A percentile compares a stretch with the other conserved stretches of the same genome.
Evolutionary conservation across 495 filamentous ascomycete genomes (phyloP).

Genomic region (Darksidea phi): DNA sequence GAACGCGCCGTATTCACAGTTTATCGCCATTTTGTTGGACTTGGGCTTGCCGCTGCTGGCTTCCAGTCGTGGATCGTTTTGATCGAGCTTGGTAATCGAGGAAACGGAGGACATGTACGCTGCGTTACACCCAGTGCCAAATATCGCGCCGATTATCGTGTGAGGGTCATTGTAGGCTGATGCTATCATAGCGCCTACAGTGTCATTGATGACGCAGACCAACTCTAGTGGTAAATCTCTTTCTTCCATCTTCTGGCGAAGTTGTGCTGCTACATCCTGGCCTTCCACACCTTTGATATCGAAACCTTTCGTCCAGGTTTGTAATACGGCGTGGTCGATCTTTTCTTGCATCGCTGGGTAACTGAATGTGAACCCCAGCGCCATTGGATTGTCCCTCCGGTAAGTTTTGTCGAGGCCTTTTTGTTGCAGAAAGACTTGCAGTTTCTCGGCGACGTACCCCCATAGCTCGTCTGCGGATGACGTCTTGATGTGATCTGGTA

Average conservation of each 20-base stretch:
- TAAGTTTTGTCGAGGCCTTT: slow-evolving; percentile 60
- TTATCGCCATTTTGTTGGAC: slow-evolving; percentile 77
- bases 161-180: slow-evolving; percentile 86
- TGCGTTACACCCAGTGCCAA: slow-evolving; percentile 96
- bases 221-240: slow-evolving; percentile 89
- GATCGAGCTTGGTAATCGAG: slow-evolving; percentile 79
- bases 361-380: slow-evolving; percentile 96
- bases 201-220: slow-evolving; percentile 94
- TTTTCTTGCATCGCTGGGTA: slow-evolving; percentile 94
- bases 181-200: slow-evolving; percentile 92
- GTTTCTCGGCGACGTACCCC: slow-evolving; percentile 94
- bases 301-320: slow-evolving; percentile 98
- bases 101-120: slow-evolving; percentile 93
- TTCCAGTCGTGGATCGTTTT: slow-evolving; percentile 62
- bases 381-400: slow-evolving; percentile 63
- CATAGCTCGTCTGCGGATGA: slow-evolving; percentile 87
- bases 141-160: slow-evolving; percentile 95
- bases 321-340: slow-evolving; percentile 90
- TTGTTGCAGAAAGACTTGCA: slow-evolving; percentile 88
- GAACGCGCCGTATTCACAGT: slow-evolving; percentile 98
- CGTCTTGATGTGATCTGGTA: slow-evolving; percentile 90
- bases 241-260: slow-evolving; percentile 75
- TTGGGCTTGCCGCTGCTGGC: slow-evolving; percentile 61
- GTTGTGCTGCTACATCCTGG: slow-evolving; percentile 84
- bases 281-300: slow-evolving; percentile 96